These are phyloP conservation scores for Salix udensis DNA, from an alignment of 345 rosid species.

Conservation along the genomic window DNA sequence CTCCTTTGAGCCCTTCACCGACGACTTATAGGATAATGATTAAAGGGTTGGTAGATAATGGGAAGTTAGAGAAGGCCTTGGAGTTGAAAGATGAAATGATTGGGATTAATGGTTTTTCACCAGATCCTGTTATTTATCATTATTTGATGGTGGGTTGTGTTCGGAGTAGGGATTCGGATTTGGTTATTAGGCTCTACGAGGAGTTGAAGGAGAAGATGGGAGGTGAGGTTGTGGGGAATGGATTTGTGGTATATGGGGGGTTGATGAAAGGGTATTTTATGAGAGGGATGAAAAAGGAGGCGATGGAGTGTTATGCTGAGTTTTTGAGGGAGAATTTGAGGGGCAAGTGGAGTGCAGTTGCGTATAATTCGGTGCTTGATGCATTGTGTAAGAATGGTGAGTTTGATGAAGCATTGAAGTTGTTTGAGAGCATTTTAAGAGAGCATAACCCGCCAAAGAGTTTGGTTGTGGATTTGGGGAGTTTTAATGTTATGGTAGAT, in stretches of 20 bases:
- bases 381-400: slow-evolving; percentile 67
- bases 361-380: slow-evolving; percentile 66
- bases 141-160: slow-evolving; percentile 66
- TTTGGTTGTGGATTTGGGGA: slow-evolving; percentile 70
- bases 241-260: slow-evolving; percentile 62
- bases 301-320: slow-evolving; percentile 69
- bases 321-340: slow-evolving; percentile 47
- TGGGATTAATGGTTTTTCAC: slow-evolving; percentile 44
- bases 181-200: slow-evolving; percentile 57
- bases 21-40: slow-evolving; percentile 69
- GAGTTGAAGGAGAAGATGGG: slow-evolving; percentile 79
- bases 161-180: slow-evolving; percentile 51
- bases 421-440: slow-evolving; percentile 62
- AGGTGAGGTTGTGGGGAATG: slow-evolving; percentile 67
- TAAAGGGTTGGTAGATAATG: slow-evolving; percentile 80
- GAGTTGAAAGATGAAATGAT: slow-evolving; percentile 81
- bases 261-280: slow-evolving; percentile 77
- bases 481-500: slow-evolving; percentile 78
- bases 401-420: slow-evolving; percentile 66
- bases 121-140: slow-evolving; percentile 65
- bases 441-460: slow-evolving; percentile 66
- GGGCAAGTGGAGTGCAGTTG: slow-evolving; percentile 64
- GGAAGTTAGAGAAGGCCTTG: slow-evolving; percentile 63
- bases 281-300: slow-evolving; percentile 69
- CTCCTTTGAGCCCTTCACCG: slow-evolving; percentile 69